Conservation (phyloP, 108 stramenopile species). For the Cyclostephanos invisitatus region DNA sequence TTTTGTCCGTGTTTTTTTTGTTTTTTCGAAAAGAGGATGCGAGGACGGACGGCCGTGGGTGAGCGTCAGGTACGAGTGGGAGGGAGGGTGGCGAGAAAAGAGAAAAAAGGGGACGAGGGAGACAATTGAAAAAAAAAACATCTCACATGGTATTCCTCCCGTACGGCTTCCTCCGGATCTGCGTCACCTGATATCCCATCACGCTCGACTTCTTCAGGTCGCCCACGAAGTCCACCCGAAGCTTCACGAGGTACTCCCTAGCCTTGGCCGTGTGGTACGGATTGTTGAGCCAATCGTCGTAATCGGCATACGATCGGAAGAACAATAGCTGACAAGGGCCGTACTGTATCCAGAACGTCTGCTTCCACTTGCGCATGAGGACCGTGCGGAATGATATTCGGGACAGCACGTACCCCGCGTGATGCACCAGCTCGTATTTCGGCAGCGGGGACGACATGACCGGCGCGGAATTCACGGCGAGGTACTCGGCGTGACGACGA, state of each 20-base stretch:
- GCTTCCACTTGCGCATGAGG: constrained; percentile 90
- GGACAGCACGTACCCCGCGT: constrained; percentile 78
- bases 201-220: constrained; percentile 87
- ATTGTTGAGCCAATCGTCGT: constrained; percentile 88
- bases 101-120: no score
- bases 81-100: no score
- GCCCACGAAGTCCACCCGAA: constrained; percentile 87
- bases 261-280: constrained; percentile 78
- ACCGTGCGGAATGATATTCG: constrained; percentile 89
- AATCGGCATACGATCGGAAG: constrained; percentile 75
- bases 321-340: constrained; percentile 78
- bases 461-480: constrained; percentile 50
- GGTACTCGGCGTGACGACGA: constrained; percentile 38
- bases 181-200: constrained; percentile 86
- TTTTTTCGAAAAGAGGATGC: not conserved
- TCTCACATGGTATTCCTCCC: constrained; percentile 76
- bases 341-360: constrained; percentile 88
- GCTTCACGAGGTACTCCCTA: constrained; percentile 83
- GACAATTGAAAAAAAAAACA: no score
- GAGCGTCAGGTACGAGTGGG: no score
- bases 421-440: constrained; percentile 62
- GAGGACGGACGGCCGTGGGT: no score
- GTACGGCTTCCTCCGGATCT: constrained; percentile 79
- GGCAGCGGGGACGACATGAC: constrained; percentile 70
- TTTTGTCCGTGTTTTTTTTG: not conserved